Base-by-base conservation (phyloP, 805 yeast genomes). In the Zygosaccharomyces rouxii region DNA sequence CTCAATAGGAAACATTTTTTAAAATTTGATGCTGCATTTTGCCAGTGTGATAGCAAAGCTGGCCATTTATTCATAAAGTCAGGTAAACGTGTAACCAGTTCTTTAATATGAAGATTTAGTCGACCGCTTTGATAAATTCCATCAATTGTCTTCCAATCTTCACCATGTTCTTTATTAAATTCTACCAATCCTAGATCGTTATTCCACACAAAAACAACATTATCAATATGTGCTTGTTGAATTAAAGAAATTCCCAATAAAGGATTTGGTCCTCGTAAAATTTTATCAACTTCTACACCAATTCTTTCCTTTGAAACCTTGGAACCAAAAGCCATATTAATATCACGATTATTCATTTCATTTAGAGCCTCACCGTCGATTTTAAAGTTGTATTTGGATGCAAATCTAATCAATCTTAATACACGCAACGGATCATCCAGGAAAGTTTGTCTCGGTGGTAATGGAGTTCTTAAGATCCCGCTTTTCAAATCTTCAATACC, bases 361-460 rank as follows among this genome's bases (percentile, higher is more conserved):
- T 67, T 58, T 28, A 79, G 60, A 0, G 90, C 80, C 0, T 74
- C 76, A 0, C 63, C 57, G 7, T 83, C 95, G 28, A 94, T 76
- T 1, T 56, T 57, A 61, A 90, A 94, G 42, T 79, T 74, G 60
- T 85, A 88, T 48, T 88, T 79, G 29, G 87, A 75, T 0, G 96
- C 94, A 71, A 94, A 94, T 55, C 99, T 72, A 23, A 94, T 78
- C 48, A 94, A 70, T 52, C 99, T 74, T 48, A 94, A 67, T 1
- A 92, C 94, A 50, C 99, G 76, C 50, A 94, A 74, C 1, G 99
- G 99, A 66, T 94, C 99, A 62, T 94, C 99, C 41, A 83, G 60
- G 59, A 94, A 94, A 1, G 99, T 94, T 59, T 84, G 80, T 35
- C 75, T 63, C 4, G 99, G 96, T 26, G 80, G 83, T 46, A 94